phyloP scores from a whole-genome alignment of 2,329 filamentous ascomycete species.

The Mycosphaerella arachidis region DNA sequence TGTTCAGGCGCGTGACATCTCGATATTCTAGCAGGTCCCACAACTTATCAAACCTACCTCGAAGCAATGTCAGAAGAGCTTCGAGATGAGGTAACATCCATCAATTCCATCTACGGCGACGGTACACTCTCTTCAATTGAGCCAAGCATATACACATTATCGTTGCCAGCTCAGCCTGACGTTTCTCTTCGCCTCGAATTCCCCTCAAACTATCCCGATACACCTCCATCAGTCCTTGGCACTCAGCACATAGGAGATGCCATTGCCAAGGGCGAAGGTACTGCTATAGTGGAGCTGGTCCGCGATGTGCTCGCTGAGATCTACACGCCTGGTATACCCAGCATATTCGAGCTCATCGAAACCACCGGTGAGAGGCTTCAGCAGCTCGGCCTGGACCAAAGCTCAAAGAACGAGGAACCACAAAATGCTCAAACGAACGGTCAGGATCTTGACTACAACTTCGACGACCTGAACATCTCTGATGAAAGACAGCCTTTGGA shows the following conservation, averaged over 20 bases:
- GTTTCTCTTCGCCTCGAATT: conserved; percentile 60
- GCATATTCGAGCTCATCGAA: conserved; percentile 87
- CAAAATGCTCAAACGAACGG: conserved; percentile 29
- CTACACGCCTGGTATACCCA: conserved; percentile 71
- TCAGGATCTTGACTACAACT: conserved; percentile 21
- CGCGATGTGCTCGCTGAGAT: conserved; percentile 61
- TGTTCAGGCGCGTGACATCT: background rate
- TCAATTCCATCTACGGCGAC: conserved; percentile 78
- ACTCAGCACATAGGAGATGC: conserved; percentile 71
- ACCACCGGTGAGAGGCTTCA: conserved; percentile 36
- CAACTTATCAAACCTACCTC: background rate
- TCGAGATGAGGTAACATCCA: conserved; percentile 69
- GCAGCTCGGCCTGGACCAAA: conserved; percentile 27
- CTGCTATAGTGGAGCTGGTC: conserved; percentile 64
- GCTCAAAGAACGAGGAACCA: conserved; percentile 26
- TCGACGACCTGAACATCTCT: conserved; percentile 6
- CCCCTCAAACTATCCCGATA: conserved; percentile 67
- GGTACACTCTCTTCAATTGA: conserved; percentile 48
- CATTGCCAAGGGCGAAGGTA: conserved; percentile 65
- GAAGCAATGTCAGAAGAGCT: conserved; percentile 44
- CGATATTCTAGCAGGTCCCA: background rate
- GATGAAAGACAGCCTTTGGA: conserved; percentile 32
- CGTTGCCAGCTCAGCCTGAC: conserved; percentile 59
- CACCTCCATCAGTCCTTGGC: conserved; percentile 67
- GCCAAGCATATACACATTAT: conserved; percentile 54